Evolutionary conservation across 768 basidiomycete species (phyloP).

Genomic region (Boletus barrowsii): DNA sequence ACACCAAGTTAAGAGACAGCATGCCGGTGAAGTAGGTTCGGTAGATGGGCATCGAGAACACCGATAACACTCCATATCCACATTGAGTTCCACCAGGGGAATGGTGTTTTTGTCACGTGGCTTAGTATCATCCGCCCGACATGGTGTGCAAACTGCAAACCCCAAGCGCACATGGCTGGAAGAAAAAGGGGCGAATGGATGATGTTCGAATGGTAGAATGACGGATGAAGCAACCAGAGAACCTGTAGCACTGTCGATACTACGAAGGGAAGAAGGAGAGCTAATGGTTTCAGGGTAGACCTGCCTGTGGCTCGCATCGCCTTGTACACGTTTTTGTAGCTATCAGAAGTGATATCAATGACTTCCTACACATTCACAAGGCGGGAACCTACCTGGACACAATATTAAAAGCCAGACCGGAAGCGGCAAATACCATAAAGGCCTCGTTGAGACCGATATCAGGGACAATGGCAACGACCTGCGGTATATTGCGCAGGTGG

Average conservation of each 20-base stretch:
- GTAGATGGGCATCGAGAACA: constrained; percentile 81
- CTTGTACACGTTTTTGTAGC: constrained; percentile 80
- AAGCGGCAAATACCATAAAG: constrained; percentile 79
- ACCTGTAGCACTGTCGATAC: constrained; percentile 68
- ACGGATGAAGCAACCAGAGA: constrained; percentile 78
- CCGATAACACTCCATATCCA: constrained; percentile 81
- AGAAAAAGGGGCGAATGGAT: constrained; percentile 76
- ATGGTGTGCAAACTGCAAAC: constrained; percentile 85
- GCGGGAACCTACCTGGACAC: constrained; percentile 47
- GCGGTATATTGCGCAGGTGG: constrained; percentile 48
- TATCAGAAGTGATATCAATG: constrained; percentile 25
- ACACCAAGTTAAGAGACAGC: constrained; percentile 23
- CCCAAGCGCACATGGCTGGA: constrained; percentile 95
- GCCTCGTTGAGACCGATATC: constrained; percentile 77
- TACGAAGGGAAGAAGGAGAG: constrained; percentile 78
- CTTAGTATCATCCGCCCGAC: constrained; percentile 75
- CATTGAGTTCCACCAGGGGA: constrained; percentile 85
- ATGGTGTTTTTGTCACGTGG: constrained; percentile 79
- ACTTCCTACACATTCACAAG: background rate
- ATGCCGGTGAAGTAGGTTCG: constrained; percentile 63
- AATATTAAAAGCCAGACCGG: constrained; percentile 80
- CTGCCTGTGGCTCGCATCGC: constrained; percentile 44
- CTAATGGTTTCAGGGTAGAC: constrained; percentile 54
- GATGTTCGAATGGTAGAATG: constrained; percentile 58
- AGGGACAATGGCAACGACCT: constrained; percentile 48